Evolutionary conservation across 768 basidiomycete species (phyloP), one percentile per base, ranked within the genome.

Genomic region (Tricholoma bakamatsutake): DNA sequence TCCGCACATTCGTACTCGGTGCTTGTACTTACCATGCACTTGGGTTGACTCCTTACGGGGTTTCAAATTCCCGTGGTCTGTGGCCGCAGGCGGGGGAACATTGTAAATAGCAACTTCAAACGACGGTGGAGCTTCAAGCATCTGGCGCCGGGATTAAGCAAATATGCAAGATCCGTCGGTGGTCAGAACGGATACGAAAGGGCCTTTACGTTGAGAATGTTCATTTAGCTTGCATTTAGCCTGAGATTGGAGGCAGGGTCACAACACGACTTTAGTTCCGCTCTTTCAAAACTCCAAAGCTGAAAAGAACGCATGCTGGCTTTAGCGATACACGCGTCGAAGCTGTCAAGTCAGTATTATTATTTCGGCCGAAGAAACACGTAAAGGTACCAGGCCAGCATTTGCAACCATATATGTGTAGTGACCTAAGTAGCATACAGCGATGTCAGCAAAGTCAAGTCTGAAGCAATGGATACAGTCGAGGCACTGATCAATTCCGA

Each of bases 1-100:
- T 52, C 59, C 52, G 50, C 21, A 13, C 42, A 33, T 45, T 54
- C 54, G 0, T 34, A 53, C 56, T 57, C 55, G 11, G 55, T 33
- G 12, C 15, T 8, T 55, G n/a, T 7, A 10, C 12, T 27, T 39
- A 21, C 61, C 61, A 54, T n/a, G 18, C 10, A 27, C 46, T 56
- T 18, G 64, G 64, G 35, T 55, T 42, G 12, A 46, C 62, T 45
- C 61, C 42, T 1, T 17, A 62, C 13, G 35, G 51, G 45, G 40
- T 21, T 35, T 31, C 11, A 45, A 52, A 54, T 35, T 33, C 52
- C 56, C 7, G 13, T 13, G 37, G 12, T 13, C 7, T 48, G 37
- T 46, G 46, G 50, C 17, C 49, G 49, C 21, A 42, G 52, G 37
- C 15, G 42, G 21, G 21, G 21, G 21, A 24, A 24, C 21, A 24